Conservation (phyloP, 371 early-diverging fungal genomes). For the Mucor ambiguus region DNA sequence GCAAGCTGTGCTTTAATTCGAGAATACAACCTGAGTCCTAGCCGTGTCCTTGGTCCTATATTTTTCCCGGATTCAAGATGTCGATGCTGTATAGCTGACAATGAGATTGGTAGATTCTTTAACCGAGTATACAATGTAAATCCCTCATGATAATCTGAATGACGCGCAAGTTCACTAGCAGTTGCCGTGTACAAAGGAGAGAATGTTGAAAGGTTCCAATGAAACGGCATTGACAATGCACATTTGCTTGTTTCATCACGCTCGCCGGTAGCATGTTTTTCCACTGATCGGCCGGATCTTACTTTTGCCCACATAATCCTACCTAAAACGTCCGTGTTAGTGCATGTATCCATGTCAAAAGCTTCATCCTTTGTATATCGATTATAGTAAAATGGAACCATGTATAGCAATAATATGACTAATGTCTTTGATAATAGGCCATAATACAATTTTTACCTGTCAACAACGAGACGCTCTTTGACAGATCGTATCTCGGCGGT, state of each 20-base stretch:
- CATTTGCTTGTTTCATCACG: not conserved
- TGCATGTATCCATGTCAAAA: not conserved
- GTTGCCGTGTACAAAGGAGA: no score
- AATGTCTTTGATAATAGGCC: no score
- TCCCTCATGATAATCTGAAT: no score
- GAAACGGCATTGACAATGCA: not conserved
- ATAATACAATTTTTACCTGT: not conserved
- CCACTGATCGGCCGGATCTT: constrained; percentile 14
- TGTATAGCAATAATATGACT: no score
- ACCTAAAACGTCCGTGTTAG: constrained; percentile 4
- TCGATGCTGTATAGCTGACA: not conserved
- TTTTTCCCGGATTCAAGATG: not conserved
- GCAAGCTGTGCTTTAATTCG: no score
- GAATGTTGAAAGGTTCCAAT: no score
- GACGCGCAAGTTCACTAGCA: no score
- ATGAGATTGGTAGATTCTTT: not conserved
- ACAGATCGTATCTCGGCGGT: not conserved
- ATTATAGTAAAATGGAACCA: no score
- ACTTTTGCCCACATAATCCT: constrained; percentile 1
- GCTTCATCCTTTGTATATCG: no score
- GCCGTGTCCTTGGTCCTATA: no score
- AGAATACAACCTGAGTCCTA: no score
- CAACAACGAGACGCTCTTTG: not conserved
- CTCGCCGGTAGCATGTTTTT: constrained; percentile 8
- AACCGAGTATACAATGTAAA: no score